A percentile compares a stretch with the other conserved stretches of the same genome.
Conservation (phyloP, 1,284 basidiomycete species). For the Tilletia indica region DNA sequence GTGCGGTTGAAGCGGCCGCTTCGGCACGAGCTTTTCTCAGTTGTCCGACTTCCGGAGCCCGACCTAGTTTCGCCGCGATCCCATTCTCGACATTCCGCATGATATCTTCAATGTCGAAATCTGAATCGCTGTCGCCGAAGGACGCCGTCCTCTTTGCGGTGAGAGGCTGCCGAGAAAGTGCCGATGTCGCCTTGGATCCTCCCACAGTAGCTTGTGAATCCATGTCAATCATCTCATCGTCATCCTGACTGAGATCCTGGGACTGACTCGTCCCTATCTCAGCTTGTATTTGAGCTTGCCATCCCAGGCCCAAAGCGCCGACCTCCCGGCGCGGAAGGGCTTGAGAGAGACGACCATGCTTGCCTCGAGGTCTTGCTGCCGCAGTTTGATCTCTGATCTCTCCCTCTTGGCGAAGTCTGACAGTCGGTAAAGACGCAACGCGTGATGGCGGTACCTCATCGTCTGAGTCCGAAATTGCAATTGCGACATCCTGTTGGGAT, state of each 20-base stretch:
- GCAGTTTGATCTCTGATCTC: no score
- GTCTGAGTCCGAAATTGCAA: constrained; percentile 14
- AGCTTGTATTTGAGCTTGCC: constrained; percentile 13
- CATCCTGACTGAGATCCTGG: background rate
- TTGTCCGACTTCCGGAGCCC: background rate
- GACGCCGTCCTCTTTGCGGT: no score
- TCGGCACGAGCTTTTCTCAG: no score
- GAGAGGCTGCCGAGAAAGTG: no score
- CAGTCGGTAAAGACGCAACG: no score
- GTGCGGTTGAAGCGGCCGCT: background rate
- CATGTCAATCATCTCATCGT: background rate
- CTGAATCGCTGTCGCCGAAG: background rate
- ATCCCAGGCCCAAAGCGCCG: background rate
- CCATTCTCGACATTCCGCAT: constrained; percentile 16
- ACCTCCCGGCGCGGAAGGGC: background rate
- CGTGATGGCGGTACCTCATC: background rate
- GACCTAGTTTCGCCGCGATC: background rate
- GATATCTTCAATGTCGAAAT: constrained; percentile 12
- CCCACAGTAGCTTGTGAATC: no score
- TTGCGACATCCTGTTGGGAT: background rate
- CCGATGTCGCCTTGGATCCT: no score
- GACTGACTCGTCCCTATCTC: background rate
- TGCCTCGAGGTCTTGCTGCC: no score
- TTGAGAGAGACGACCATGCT: background rate
- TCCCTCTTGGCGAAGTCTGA: no score